These are phyloP conservation scores for Candida dubliniensis DNA, from an alignment of 1,139 yeast genomes.

Conservation along the genomic window DNA sequence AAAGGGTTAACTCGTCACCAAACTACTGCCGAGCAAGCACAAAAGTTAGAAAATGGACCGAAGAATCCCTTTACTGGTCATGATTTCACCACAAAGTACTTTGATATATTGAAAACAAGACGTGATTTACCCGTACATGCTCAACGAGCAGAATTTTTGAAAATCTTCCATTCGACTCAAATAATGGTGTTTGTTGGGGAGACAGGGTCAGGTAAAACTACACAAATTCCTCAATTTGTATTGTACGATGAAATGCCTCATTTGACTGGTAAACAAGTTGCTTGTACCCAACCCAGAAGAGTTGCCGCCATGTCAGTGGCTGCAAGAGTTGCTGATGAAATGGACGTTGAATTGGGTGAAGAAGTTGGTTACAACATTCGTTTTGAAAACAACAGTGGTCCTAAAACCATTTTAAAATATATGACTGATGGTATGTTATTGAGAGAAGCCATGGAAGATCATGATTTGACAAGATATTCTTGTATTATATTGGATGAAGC, in stretches of 20 bases:
- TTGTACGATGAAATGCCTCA: conserved; percentile 91
- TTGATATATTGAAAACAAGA: conserved; percentile 73
- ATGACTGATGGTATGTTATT: conserved; percentile 99
- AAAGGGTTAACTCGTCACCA: conserved; percentile 55
- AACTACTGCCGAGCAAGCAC: conserved; percentile 76
- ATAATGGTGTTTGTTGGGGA: conserved; percentile 99
- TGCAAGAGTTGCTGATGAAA: conserved; percentile 91
- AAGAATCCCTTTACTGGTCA: conserved; percentile 79
- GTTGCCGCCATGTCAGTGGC: conserved; percentile 99
- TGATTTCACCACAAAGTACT: conserved; percentile 61
- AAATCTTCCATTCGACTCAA: conserved; percentile 81
- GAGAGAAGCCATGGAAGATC: conserved; percentile 98
- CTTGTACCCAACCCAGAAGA: conserved; percentile 97
- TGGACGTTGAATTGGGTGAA: conserved; percentile 87
- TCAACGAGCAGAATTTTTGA: conserved; percentile 84
- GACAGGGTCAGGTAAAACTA: conserved; percentile 97
- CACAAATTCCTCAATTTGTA: conserved; percentile 96
- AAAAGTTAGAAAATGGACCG: conserved; percentile 59
- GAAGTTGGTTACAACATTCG: conserved; percentile 94
- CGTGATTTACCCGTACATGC: conserved; percentile 92
- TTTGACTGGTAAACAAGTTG: conserved; percentile 73
- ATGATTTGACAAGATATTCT: conserved; percentile 72
- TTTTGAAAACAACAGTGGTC: conserved; percentile 85
- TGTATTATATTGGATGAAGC: conserved; percentile 97
- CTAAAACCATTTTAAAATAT: conserved; percentile 81